Percentiles rank a stretch among this genome's conserved stretches.
Evolutionary conservation across 345 rosid genomes (phyloP).

Genomic region (Pistacia atlantica): DNA sequence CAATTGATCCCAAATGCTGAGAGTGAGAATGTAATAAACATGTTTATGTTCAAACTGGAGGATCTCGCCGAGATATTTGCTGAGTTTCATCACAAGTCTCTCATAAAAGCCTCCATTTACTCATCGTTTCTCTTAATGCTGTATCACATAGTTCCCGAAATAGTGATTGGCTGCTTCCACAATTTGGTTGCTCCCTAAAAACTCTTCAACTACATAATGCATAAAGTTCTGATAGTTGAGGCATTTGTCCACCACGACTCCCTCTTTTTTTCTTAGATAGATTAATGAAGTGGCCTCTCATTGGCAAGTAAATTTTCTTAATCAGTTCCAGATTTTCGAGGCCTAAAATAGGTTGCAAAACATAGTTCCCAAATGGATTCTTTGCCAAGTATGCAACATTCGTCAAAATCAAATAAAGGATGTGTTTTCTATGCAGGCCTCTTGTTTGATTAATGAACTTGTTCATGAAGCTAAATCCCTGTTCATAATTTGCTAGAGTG

Average conservation of each 20-base stretch:
- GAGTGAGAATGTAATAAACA: constrained; percentile 16
- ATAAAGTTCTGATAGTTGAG: constrained; percentile 4
- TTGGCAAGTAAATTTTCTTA: neutral
- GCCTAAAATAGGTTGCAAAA: constrained; percentile 28
- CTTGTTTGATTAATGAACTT: constrained; percentile 19
- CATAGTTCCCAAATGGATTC: constrained; percentile 31
- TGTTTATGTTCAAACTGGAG: constrained; percentile 19
- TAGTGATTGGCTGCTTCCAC: constrained; percentile 20
- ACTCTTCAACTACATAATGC: constrained; percentile 7
- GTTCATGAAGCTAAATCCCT: constrained; percentile 24
- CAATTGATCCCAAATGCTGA: too few relatives aligned
- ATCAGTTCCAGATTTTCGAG: constrained; percentile 14
- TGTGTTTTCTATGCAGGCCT: constrained; percentile 15
- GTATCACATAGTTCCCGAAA: constrained; percentile 36
- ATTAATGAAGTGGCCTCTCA: constrained; percentile 14
- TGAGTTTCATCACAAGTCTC: constrained; percentile 13
- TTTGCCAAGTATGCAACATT: constrained; percentile 22
- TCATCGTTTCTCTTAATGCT: constrained; percentile 25
- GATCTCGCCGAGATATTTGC: neutral
- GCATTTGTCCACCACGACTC: constrained; percentile 32
- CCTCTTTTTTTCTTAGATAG: constrained; percentile 32
- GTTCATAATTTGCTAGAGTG: constrained; percentile 17
- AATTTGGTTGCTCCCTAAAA: constrained; percentile 15
- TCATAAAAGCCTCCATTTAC: neutral
- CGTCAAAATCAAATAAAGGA: neutral